These are phyloP conservation scores for Aquilaria sinensis DNA, from an alignment of 345 rosid species.

Conservation along the genomic window DNA sequence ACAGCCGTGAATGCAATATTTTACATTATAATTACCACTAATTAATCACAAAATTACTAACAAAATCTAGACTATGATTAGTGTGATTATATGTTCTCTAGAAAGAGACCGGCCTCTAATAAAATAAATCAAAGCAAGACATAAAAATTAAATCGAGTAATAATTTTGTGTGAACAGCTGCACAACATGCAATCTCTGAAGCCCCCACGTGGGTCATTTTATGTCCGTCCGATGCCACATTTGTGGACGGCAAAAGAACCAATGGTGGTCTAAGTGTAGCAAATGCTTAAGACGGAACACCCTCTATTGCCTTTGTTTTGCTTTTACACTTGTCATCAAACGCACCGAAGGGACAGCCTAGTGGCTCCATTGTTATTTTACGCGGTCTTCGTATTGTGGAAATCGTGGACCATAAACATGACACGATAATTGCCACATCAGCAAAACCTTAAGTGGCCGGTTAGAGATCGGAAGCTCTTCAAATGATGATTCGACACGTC, in stretches of 20 bases:
- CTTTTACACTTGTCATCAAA: conserved; percentile 30
- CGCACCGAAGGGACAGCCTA: conserved; percentile 32
- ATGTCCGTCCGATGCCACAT: conserved; percentile 23
- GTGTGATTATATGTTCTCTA: conserved; percentile 16
- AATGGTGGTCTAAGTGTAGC: too few species aligned
- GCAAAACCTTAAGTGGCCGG: conserved; percentile 7
- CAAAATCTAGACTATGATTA: too few species aligned
- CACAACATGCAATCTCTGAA: too few species aligned
- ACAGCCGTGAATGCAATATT: too few species aligned
- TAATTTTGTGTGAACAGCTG: conserved; percentile 21
- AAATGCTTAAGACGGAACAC: neutral
- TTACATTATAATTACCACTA: too few species aligned
- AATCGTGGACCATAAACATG: neutral
- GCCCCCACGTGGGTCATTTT: conserved; percentile 17
- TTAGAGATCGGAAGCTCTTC: neutral
- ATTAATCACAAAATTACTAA: too few species aligned
- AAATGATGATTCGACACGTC: conserved; percentile 12
- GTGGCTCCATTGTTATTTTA: conserved; percentile 15
- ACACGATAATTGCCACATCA: conserved; percentile 15
- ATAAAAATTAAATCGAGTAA: conserved; percentile 5
- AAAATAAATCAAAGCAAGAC: neutral
- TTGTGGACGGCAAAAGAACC: conserved; percentile 12
- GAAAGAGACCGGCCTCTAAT: conserved; percentile 37
- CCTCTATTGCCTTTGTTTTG: too few species aligned
- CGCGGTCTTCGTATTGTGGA: neutral